phyloP scores from a whole-genome alignment of 129 eudicot genomes.

The Heracleum sosnowskyi region DNA sequence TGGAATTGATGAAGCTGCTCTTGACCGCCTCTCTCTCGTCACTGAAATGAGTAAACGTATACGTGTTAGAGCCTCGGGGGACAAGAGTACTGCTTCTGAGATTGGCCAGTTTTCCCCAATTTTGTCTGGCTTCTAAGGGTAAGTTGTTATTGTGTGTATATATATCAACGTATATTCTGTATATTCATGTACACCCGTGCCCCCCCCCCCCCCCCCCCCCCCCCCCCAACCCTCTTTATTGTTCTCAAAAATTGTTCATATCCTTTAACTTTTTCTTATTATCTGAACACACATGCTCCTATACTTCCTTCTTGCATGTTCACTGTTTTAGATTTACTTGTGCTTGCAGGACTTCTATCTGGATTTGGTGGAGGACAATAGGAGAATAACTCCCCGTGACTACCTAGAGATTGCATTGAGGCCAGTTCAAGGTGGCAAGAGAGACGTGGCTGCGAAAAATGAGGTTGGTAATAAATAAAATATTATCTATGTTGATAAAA shows the following conservation, averaged over 20 bases:
- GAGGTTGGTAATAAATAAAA: constrained; percentile 48
- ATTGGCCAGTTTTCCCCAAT: constrained; percentile 96
- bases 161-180: neutral
- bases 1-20: constrained; percentile 98
- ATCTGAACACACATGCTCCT: neutral
- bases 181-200: neutral
- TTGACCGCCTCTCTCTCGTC: constrained; percentile 95
- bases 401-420: constrained; percentile 85
- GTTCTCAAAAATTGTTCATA: neutral
- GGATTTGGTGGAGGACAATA: constrained; percentile 83
- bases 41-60: constrained; percentile 99
- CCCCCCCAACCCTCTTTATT: neutral
- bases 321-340: neutral
- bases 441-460: constrained; percentile 82
- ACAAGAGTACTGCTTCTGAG: constrained; percentile 79
- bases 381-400: constrained; percentile 95
- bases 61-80: constrained; percentile 95
- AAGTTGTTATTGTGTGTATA: constrained; percentile 14
- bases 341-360: constrained; percentile 79
- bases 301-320: neutral
- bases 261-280: neutral
- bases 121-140: constrained; percentile 98
- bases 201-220: neutral
- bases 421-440: constrained; percentile 69
- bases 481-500: neutral